phyloP scores from a whole-genome alignment of 495 filamentous ascomycete genomes.

The Staphylotrichum longicolle region DNA sequence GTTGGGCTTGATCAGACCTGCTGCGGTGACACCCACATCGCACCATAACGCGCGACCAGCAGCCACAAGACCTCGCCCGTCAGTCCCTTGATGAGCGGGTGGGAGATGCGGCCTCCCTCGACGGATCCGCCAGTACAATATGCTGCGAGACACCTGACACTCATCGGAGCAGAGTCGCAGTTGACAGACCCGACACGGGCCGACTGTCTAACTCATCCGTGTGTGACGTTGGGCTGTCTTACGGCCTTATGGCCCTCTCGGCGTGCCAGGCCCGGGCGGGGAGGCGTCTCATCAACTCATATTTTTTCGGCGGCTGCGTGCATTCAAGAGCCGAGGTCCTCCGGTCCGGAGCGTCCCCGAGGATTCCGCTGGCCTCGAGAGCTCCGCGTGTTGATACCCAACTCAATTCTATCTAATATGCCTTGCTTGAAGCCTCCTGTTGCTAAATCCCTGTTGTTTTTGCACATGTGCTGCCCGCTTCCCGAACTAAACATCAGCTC shows the following conservation, averaged over 20 bases:
- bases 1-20: background rate
- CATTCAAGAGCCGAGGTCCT: conserved; percentile 18
- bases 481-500: too few species aligned
- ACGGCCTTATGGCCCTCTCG: conserved; percentile 28
- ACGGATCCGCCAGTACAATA: background rate
- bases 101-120: conserved; percentile 14
- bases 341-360: background rate
- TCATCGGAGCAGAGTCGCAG: conserved; percentile 2
- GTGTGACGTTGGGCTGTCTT: conserved; percentile 25
- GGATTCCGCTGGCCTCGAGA: too few species aligned
- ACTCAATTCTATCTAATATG: background rate
- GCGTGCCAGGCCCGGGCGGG: background rate
- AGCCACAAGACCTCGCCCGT: background rate
- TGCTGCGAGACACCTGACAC: conserved; percentile 6
- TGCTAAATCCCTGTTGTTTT: too few species aligned
- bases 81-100: background rate
- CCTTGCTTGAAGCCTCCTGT: too few species aligned
- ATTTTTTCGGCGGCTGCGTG: conserved; percentile 19
- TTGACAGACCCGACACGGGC: conserved; percentile 19
- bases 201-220: conserved; percentile 14
- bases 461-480: too few species aligned
- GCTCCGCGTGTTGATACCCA: conserved; percentile 12
- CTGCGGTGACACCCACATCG: background rate
- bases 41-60: background rate
- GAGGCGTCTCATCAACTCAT: conserved; percentile 1